Conservation (phyloP, 1,284 basidiomycete genomes). For the Malassezia arunalokei region DNA sequence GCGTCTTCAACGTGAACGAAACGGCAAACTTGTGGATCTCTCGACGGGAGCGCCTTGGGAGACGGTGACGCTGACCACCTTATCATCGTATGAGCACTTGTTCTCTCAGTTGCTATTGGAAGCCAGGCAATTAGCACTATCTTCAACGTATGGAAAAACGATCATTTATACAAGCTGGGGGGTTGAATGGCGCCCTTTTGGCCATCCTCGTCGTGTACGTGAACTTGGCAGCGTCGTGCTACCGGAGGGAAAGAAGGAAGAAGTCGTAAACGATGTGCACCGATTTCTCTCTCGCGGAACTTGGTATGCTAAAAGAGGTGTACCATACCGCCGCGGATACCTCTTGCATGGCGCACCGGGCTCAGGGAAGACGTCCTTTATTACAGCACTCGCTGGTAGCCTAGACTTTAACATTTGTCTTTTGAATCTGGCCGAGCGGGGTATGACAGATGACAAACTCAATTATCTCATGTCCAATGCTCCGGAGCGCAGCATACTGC, state of each 20-base stretch:
- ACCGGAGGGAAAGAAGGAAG: conserved; percentile 63
- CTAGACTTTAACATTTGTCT: conserved; percentile 86
- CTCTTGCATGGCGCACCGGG: conserved; percentile 91
- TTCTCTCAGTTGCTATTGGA: conserved; percentile 73
- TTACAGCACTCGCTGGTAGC: conserved; percentile 85
- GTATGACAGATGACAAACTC: conserved; percentile 90
- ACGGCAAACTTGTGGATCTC: conserved; percentile 64
- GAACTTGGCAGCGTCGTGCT: conserved; percentile 85
- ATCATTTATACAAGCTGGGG: conserved; percentile 95
- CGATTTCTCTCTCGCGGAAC: conserved; percentile 69
- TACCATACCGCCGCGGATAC: conserved; percentile 92
- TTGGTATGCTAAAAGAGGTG: conserved; percentile 96
- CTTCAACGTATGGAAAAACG: conserved; percentile 79
- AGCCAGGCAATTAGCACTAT: conserved; percentile 74
- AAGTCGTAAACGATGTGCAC: conserved; percentile 65
- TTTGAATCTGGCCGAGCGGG: conserved; percentile 88
- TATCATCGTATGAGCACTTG: conserved; percentile 68
- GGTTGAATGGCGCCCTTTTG: conserved; percentile 90
- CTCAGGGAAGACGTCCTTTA: conserved; percentile 95
- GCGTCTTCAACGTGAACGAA: conserved; percentile 74
- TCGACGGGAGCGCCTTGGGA: conserved; percentile 92
- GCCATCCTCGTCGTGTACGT: conserved; percentile 74
- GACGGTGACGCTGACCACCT: conserved; percentile 83
- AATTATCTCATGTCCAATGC: conserved; percentile 84
- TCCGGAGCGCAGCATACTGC: conserved; percentile 78